A percentile compares a stretch with the other conserved stretches of the same genome.
Conservation (phyloP, 768 basidiomycete species). For the Rhizopogon vulgaris region DNA sequence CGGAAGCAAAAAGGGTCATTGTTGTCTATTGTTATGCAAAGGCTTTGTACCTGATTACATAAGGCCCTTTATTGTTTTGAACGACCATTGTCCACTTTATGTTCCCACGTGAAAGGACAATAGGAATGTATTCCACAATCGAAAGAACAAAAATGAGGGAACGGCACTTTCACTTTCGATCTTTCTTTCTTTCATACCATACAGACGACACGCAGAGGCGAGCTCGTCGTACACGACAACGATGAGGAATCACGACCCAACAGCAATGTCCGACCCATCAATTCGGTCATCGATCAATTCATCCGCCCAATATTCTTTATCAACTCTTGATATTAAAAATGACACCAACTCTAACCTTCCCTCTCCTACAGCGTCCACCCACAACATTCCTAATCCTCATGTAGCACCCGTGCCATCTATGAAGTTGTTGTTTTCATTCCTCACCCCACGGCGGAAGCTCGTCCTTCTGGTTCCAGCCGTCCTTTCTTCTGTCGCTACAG, state of each 20-base stretch:
- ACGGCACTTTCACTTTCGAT: not conserved
- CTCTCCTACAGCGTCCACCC: constrained; percentile 10
- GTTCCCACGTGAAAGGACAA: constrained; percentile 14
- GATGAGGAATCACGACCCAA: constrained; percentile 26
- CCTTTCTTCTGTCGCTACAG: constrained; percentile 53
- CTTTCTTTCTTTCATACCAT: constrained; percentile 10
- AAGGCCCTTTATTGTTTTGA: constrained; percentile 3
- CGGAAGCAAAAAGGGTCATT: constrained; percentile 24
- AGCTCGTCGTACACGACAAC: constrained; percentile 22
- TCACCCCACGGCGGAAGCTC: constrained; percentile 50
- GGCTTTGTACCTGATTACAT: constrained; percentile 11
- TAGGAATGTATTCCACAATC: constrained; percentile 8
- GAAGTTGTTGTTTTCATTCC: constrained; percentile 60
- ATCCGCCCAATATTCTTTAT: constrained; percentile 9
- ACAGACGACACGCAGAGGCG: not conserved
- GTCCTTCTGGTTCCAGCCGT: constrained; percentile 59
- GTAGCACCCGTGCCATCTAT: constrained; percentile 44
- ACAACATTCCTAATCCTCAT: constrained; percentile 17
- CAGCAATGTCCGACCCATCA: constrained; percentile 13
- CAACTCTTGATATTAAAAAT: constrained; percentile 14
- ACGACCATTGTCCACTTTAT: constrained; percentile 17
- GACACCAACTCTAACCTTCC: not conserved
- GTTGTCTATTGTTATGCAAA: constrained; percentile 17
- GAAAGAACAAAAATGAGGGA: constrained; percentile 18
- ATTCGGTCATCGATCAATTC: constrained; percentile 11